Base-by-base conservation (phyloP, 805 yeast species). In the Naumovozyma dairenensis region DNA sequence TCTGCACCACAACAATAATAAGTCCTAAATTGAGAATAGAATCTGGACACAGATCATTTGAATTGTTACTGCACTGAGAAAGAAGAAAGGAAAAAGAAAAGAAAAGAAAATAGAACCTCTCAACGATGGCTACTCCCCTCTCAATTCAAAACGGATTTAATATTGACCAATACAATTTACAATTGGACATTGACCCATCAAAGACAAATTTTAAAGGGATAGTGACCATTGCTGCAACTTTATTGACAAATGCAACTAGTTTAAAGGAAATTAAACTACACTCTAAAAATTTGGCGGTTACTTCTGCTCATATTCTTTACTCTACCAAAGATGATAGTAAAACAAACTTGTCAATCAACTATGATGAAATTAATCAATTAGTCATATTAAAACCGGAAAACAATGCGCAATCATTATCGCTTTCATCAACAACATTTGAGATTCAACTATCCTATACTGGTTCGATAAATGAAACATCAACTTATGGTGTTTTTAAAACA, bases 401-500 rank as follows among this genome's bases (percentile, higher is more conserved):
- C 25, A 9, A 16, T 6, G 17, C 15, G 16, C 19, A n/a, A 28
- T 22, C 29, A 16, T 17, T 32, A 37, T 5, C 33, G 32, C 28
- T 31, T 39, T 10, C 25, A 13, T 19, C 22, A 26, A 8, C 26
- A 12, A n/a, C n/a, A n/a, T n/a, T n/a, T n/a, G n/a, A n/a, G n/a
- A 24, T 61, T 22, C 29, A 32, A 21, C 36, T 36, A 6, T n/a
- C 13, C 7, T 78, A 67, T 38, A 46, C 73, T 37, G 84, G 80
- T 2, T 68, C 67, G 36, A 54, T 76, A 26, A 72, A 59, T 45
- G 57, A 62, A 22, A 85, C 79, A 42, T 49, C 47, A 29, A 80
- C 87, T 0, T 61, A 55, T 31, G 92, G 92, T 22, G 51, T 81
- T 1, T 81, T 77, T 63, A 76, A 75, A 46, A 75, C 85, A 1